These are phyloP conservation scores for Leccinum rimulosum DNA, from an alignment of 768 basidiomycete genomes.

Conservation along the genomic window DNA sequence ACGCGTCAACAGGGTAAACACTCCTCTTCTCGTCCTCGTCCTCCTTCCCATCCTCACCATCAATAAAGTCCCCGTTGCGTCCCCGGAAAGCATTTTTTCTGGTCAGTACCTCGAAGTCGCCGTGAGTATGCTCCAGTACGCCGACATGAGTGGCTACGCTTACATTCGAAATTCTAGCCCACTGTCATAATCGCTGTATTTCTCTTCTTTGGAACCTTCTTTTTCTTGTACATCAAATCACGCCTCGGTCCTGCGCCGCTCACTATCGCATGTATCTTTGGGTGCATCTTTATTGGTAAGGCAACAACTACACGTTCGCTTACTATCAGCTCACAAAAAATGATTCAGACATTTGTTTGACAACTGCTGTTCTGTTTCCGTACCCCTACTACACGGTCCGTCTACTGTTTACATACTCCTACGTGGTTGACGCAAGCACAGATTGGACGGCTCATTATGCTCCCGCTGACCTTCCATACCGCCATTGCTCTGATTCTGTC, in stretches of 20 bases:
- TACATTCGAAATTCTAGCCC: constrained; percentile 38
- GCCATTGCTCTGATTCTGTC: constrained; percentile 52
- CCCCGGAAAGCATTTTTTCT: constrained; percentile 38
- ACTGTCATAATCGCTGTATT: constrained; percentile 59
- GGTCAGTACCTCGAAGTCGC: constrained; percentile 57
- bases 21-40: too few relatives aligned
- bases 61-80: constrained; percentile 38
- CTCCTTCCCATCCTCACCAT: too few relatives aligned
- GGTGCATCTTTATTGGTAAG: constrained; percentile 58
- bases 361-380: constrained; percentile 59
- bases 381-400: constrained; percentile 58
- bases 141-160: not conserved
- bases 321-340: not conserved
- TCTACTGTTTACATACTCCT: not conserved
- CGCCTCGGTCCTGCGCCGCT: constrained; percentile 64
- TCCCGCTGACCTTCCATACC: constrained; percentile 61
- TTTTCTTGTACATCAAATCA: constrained; percentile 60
- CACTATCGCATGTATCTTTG: constrained; percentile 52
- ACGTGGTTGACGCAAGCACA: constrained; percentile 18
- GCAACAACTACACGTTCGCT: not conserved
- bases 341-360: constrained; percentile 53
- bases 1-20: too few relatives aligned
- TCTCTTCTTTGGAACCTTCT: constrained; percentile 55
- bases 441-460: constrained; percentile 49
- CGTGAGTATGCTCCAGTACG: constrained; percentile 23